Evolutionary conservation across 768 basidiomycete species (phyloP).

Genomic region (Leccinum subgranulosum): DNA sequence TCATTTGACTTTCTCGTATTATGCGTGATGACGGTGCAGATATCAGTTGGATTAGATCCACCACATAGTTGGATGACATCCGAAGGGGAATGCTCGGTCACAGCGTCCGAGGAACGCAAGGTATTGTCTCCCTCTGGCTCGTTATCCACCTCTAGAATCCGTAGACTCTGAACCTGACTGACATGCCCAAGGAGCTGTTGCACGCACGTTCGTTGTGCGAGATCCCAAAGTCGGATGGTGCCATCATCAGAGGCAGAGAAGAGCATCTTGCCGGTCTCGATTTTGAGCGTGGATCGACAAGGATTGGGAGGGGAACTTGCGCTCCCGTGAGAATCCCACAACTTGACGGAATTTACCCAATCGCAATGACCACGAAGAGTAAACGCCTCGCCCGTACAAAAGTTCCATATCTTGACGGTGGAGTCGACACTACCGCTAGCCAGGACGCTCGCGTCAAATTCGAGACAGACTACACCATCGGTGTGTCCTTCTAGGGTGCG

Average conservation of each 20-base stretch:
- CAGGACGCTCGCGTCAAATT: conserved; percentile 88
- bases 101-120: conserved; percentile 9
- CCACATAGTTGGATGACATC: conserved; percentile 15
- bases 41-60: conserved; percentile 15
- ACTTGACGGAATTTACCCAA: conserved; percentile 93
- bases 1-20: conserved; percentile 13
- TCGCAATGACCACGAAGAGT: conserved; percentile 89
- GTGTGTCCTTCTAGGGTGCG: conserved; percentile 87
- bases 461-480: conserved; percentile 86
- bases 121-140: conserved; percentile 30
- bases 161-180: conserved; percentile 91
- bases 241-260: conserved; percentile 97
- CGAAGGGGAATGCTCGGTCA: conserved; percentile 12
- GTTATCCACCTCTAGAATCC: conserved; percentile 67
- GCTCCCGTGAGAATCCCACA: conserved; percentile 67
- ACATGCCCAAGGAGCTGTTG: conserved; percentile 87
- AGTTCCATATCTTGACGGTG: conserved; percentile 96
- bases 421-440: conserved; percentile 92
- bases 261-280: conserved; percentile 88
- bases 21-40: conserved; percentile 32
- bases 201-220: conserved; percentile 74
- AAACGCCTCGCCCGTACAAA: conserved; percentile 87
- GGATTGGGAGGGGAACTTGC: conserved; percentile 10
- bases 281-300: conserved; percentile 42
- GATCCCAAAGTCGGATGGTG: conserved; percentile 92